Percentiles rank a stretch among this genome's conserved stretches.
phyloP scores from a whole-genome alignment of 169 alveolate species.

The Cyclospora cayetanensis region DNA sequence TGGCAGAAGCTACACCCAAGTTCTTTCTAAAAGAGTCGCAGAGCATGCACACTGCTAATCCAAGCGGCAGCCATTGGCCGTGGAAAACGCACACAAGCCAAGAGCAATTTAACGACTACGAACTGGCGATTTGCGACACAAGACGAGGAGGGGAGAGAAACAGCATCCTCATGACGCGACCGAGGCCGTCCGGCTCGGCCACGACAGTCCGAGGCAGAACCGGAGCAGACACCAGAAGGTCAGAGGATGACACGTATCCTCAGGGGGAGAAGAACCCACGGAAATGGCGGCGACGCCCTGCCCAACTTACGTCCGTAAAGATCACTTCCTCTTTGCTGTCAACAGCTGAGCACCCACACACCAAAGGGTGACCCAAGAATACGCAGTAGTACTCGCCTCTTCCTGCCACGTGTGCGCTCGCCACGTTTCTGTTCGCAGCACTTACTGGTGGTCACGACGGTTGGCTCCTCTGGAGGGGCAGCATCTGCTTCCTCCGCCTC shows the following conservation, averaged over 20 bases:
- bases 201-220: too few species aligned
- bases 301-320: slow-evolving; percentile 66
- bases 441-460: slow-evolving; percentile 55
- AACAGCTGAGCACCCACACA: slow-evolving; percentile 10
- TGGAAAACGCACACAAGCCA: not conserved
- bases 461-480: slow-evolving; percentile 56
- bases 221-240: too few species aligned
- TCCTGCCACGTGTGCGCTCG: not conserved
- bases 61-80: too few species aligned
- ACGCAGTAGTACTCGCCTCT: not conserved
- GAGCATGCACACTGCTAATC: not conserved
- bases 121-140: too few species aligned
- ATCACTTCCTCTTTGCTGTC: slow-evolving; percentile 59
- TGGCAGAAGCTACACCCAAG: not conserved
- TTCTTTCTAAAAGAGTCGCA: not conserved
- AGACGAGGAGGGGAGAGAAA: not conserved
- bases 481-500: slow-evolving; percentile 43
- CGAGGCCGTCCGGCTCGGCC: too few species aligned
- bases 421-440: not conserved
- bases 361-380: not conserved
- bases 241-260: not conserved
- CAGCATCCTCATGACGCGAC: not conserved
- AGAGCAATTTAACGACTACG: not conserved
- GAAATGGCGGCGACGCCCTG: not conserved
- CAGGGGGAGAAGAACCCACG: not conserved